phyloP scores from a whole-genome alignment of 1,284 basidiomycete genomes.

The Apiotrichum laibachii region DNA sequence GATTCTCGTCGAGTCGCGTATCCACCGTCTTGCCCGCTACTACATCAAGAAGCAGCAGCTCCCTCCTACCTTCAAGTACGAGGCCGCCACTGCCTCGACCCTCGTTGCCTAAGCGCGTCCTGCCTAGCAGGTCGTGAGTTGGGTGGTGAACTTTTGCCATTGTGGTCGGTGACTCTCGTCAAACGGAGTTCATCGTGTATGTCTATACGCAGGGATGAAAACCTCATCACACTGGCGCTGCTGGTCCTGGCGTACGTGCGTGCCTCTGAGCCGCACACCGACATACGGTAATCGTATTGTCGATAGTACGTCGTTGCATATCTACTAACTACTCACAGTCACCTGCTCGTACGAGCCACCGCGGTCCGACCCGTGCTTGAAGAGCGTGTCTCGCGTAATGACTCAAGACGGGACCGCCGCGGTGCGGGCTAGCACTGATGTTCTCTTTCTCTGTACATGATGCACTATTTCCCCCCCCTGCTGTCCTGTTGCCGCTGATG shows the following conservation, averaged over 20 bases:
- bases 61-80: constrained; percentile 96
- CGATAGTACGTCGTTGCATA: not conserved
- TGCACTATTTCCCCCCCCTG: not conserved
- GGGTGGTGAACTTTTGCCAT: not conserved
- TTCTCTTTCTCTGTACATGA: not conserved
- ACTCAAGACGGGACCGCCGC: not conserved
- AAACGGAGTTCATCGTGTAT: not conserved
- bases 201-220: constrained; percentile 16
- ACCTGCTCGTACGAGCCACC: constrained; percentile 2
- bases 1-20: constrained; percentile 97
- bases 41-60: constrained; percentile 99
- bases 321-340: constrained; percentile 10
- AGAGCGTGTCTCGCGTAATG: constrained; percentile 3
- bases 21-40: constrained; percentile 92
- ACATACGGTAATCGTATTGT: constrained; percentile 8
- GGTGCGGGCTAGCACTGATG: no score
- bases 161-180: not conserved
- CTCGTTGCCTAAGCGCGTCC: constrained; percentile 48
- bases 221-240: constrained; percentile 10
- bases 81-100: constrained; percentile 80
- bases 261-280: constrained; percentile 7
- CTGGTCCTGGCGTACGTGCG: constrained; percentile 13
- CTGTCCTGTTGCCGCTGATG: not conserved
- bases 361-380: not conserved
- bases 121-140: not conserved